These are phyloP conservation scores for Fraxinus sp. DNA, from an alignment of 305 asterid species.

Conservation along the genomic window DNA sequence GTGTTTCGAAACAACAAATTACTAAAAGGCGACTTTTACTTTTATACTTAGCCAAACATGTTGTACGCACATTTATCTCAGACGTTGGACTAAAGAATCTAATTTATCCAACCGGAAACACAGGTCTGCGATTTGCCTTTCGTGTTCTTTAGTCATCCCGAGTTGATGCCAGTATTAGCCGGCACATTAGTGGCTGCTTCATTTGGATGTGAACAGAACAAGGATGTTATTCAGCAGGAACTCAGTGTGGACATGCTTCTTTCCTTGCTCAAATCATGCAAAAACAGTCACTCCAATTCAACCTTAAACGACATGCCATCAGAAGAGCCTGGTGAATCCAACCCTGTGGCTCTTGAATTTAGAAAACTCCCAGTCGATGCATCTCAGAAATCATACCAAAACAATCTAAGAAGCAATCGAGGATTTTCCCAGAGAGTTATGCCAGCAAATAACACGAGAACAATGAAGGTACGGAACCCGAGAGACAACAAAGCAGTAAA, in stretches of 20 bases:
- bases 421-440: conserved; percentile 47
- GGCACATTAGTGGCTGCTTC: conserved; percentile 84
- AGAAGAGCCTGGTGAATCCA: conserved; percentile 46
- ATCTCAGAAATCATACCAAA: conserved; percentile 44
- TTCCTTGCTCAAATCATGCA: conserved; percentile 77
- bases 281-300: conserved; percentile 37
- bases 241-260: conserved; percentile 97
- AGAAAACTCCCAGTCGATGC: conserved; percentile 51
- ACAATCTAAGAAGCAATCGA: conserved; percentile 41
- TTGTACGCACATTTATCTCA: background rate
- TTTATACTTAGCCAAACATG: background rate
- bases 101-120: conserved; percentile 25
- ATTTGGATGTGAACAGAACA: conserved; percentile 90
- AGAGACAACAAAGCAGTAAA: conserved; percentile 58
- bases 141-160: conserved; percentile 90
- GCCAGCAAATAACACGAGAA: conserved; percentile 34
- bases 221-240: conserved; percentile 89
- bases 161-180: conserved; percentile 82
- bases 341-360: conserved; percentile 41
- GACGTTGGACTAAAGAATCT: conserved; percentile 21
- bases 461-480: conserved; percentile 46
- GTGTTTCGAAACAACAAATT: background rate
- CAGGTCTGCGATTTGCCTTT: conserved; percentile 98
- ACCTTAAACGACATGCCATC: conserved; percentile 26
- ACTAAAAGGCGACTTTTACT: background rate